Evolutionary conservation across 2,329 filamentous ascomycete genomes (phyloP), one percentile per base, ranked within the genome.

Genomic region (Hortaea werneckii): DNA sequence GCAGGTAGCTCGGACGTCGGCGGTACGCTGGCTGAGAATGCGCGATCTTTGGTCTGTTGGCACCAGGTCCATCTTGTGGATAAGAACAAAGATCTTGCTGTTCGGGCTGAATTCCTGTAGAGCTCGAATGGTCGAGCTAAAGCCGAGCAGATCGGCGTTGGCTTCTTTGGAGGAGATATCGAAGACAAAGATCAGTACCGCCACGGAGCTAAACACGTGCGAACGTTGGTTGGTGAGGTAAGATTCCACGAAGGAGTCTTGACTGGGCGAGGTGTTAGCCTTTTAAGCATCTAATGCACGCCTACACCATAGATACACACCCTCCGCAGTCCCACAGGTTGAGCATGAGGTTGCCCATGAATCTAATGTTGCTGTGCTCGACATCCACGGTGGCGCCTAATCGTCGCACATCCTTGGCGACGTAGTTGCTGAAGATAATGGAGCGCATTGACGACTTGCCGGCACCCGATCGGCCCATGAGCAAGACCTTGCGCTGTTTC

Each of bases 361-460:
- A 98, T 67, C 95, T 95, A 68, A 96, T 92, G 70, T 95, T 92
- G 51, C 88, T 95, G 60, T 96, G 85, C 68, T 98, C 92, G 50
- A 98, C 92, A 64, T 98, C 92, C 63, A 98, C 96, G 9, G 92
- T 98, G 1, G 92, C 92, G 55, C 92, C 92, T 46, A 98, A 73
- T 48, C 92, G 76, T 35, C 92, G 78, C 5, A 95, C 95, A 66
- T 98, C 92, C 63, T 94, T 88, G 46, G 92, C 92, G 54, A 96
- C 89, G 65, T 95, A 96, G 68, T 96, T 96, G 73, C 87, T 95
- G 70, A 98, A 98, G 65, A 98, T 95, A 62, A 98, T 96, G 61
- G 85, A 92, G 53, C 92, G 80, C 92, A 98, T 98, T 46, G 88
- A 95, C 37, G 89, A 95, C 70, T 98, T 98, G 45, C 92, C 92